Evolutionary conservation across 257 asterid species (phyloP).

Genomic region (Nicotiana otophora): DNA sequence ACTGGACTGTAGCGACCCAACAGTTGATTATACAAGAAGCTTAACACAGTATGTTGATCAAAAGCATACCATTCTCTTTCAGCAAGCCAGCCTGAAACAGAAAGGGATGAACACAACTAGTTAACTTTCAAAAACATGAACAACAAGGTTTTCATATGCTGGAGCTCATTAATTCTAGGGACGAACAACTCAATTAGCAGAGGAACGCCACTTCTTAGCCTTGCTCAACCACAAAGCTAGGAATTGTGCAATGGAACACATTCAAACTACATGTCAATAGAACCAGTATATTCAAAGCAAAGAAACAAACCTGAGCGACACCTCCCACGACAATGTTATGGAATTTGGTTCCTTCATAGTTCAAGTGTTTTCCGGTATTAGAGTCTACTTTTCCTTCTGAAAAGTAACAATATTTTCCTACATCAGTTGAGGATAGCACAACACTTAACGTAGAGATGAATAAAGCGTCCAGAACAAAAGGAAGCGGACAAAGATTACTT

Average conservation of each 20-base stretch:
- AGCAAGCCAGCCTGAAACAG: conserved; percentile 91
- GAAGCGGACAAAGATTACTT: too few relatives aligned
- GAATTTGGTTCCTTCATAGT: too few relatives aligned
- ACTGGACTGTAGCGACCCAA: too few relatives aligned
- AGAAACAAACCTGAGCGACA: conserved; percentile 72
- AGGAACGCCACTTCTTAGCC: conserved; percentile 43
- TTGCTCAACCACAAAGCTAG: conserved; percentile 26
- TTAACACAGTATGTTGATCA: too few relatives aligned
- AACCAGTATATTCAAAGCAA: not conserved
- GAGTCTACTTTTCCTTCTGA: too few relatives aligned
- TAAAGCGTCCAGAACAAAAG: too few relatives aligned
- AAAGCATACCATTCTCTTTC: conserved; percentile 70
- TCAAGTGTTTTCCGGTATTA: too few relatives aligned
- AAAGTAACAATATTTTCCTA: too few relatives aligned
- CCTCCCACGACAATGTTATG: too few relatives aligned
- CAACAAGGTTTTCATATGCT: conserved; percentile 13
- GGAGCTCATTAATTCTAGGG: conserved; percentile 24
- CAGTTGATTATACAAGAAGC: too few relatives aligned
- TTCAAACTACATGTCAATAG: conserved; percentile 14
- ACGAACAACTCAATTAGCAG: conserved; percentile 44
- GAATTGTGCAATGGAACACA: conserved; percentile 7
- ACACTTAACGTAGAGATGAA: too few relatives aligned
- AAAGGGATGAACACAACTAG: conserved; percentile 22
- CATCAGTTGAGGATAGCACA: too few relatives aligned
- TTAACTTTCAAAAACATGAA: conserved; percentile 15